phyloP scores from a whole-genome alignment of 176 grass and related monocot genomes.

The Musa acuminata region DNA sequence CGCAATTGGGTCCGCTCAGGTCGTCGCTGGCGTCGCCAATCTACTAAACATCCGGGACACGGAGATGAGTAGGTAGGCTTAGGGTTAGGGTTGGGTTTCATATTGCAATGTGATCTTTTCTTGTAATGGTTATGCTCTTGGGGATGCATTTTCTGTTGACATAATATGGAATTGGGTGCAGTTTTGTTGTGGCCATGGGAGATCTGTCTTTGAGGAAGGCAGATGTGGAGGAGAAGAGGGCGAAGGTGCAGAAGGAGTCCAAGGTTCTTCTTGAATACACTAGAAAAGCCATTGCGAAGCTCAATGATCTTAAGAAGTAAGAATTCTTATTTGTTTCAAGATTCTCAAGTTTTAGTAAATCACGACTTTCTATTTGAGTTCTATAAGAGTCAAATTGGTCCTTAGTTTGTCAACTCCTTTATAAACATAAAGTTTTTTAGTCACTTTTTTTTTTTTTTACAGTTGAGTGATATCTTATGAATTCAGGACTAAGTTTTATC shows the following conservation, averaged over 20 bases:
- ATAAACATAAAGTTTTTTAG: neutral
- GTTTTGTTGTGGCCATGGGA: slow-evolving; percentile 86
- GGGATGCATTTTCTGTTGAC: slow-evolving; percentile 1
- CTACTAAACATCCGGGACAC: slow-evolving; percentile 87
- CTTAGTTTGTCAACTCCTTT: neutral
- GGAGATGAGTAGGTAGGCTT: slow-evolving; percentile 76
- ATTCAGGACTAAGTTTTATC: neutral
- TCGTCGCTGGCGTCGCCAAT: slow-evolving; percentile 68
- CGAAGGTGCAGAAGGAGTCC: slow-evolving; percentile 90
- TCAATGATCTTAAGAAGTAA: slow-evolving; percentile 89
- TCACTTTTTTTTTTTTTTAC: neutral
- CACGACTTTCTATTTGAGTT: neutral
- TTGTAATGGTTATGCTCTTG: neutral
- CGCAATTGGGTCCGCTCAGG: slow-evolving; percentile 42
- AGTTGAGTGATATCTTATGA: slow-evolving; percentile 5
- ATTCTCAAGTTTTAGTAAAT: neutral
- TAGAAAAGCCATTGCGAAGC: slow-evolving; percentile 88
- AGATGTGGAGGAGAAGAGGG: slow-evolving; percentile 85
- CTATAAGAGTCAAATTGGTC: neutral
- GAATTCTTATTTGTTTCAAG: neutral
- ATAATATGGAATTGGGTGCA: slow-evolving; percentile 29
- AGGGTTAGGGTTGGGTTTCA: slow-evolving; percentile 18
- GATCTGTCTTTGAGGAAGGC: slow-evolving; percentile 78
- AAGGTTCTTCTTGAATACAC: slow-evolving; percentile 94
- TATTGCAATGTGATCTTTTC: neutral